Conservation (phyloP, 257 asterid species). For the Fraxinus excelsior region DNA sequence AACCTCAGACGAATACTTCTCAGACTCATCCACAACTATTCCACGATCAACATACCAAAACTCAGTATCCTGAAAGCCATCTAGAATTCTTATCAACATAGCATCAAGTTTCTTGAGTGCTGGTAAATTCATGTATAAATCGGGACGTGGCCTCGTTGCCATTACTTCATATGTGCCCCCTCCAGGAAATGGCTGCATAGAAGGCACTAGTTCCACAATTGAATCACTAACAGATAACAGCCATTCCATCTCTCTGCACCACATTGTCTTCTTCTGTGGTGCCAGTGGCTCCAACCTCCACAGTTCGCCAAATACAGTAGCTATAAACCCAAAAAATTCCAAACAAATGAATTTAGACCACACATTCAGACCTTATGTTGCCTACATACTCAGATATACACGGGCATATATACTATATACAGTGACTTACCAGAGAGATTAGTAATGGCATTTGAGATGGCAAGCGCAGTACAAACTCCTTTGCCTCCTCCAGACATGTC, state of each 20-base stretch:
- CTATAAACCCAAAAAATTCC: slow-evolving; percentile 38
- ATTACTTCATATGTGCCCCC: slow-evolving; percentile 89
- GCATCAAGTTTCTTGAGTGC: slow-evolving; percentile 95
- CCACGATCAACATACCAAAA: slow-evolving; percentile 96
- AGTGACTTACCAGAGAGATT: slow-evolving; percentile 76
- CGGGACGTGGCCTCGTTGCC: slow-evolving; percentile 81
- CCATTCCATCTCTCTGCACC: slow-evolving; percentile 98
- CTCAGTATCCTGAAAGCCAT: slow-evolving; percentile 76
- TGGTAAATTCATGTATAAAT: slow-evolving; percentile 80
- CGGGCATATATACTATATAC: background rate
- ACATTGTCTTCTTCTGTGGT: slow-evolving; percentile 80
- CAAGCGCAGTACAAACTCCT: slow-evolving; percentile 93
- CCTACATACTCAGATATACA: background rate
- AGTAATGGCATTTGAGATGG: slow-evolving; percentile 95
- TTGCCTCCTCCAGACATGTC: slow-evolving; percentile 99
- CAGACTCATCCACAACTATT: slow-evolving; percentile 54
- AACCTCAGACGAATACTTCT: slow-evolving; percentile 40
- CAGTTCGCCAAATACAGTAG: slow-evolving; percentile 87
- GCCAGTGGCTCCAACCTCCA: slow-evolving; percentile 98
- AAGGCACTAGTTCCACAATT: slow-evolving; percentile 89
- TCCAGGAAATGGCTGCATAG: slow-evolving; percentile 74
- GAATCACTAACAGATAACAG: slow-evolving; percentile 87
- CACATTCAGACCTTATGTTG: background rate
- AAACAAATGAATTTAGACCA: slow-evolving; percentile 3
- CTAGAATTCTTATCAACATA: slow-evolving; percentile 82